These are phyloP conservation scores for Sporothrix humicola DNA, from an alignment of 2,329 filamentous ascomycete species.

Conservation along the genomic window DNA sequence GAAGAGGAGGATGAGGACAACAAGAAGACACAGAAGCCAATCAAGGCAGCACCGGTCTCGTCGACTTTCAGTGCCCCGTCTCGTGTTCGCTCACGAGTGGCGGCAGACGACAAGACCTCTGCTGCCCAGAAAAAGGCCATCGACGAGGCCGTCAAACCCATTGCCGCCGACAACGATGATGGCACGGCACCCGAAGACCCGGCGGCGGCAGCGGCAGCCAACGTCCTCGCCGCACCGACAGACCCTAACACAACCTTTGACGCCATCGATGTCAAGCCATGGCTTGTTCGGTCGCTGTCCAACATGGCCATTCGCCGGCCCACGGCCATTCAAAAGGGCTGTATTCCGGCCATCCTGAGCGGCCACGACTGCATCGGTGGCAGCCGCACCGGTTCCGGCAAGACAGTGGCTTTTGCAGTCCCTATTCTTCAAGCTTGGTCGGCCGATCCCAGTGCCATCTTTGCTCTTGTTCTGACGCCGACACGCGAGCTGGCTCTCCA, in stretches of 20 bases:
- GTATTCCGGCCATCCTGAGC: constrained; percentile 89
- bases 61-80: constrained; percentile 59
- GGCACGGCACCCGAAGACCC: constrained; percentile 4
- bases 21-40: constrained; percentile 39
- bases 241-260: constrained; percentile 71
- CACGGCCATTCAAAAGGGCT: constrained; percentile 89
- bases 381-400: constrained; percentile 92
- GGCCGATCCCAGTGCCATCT: constrained; percentile 89
- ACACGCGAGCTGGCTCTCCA: constrained; percentile 92
- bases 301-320: constrained; percentile 83
- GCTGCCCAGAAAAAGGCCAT: constrained; percentile 28
- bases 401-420: constrained; percentile 93
- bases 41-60: constrained; percentile 44
- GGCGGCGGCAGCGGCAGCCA: constrained; percentile 25
- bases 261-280: constrained; percentile 75
- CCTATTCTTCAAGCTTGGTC: constrained; percentile 95
- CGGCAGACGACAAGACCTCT: background rate
- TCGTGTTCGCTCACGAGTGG: constrained; percentile 52
- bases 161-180: background rate
- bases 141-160: constrained; percentile 24
- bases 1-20: constrained; percentile 41
- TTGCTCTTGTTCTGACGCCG: constrained; percentile 85
- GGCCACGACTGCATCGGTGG: constrained; percentile 95
- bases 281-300: constrained; percentile 81
- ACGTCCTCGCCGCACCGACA: constrained; percentile 55